Conservation (phyloP, 441 rosid genomes). For the Euphorbia schlechtendalii region DNA sequence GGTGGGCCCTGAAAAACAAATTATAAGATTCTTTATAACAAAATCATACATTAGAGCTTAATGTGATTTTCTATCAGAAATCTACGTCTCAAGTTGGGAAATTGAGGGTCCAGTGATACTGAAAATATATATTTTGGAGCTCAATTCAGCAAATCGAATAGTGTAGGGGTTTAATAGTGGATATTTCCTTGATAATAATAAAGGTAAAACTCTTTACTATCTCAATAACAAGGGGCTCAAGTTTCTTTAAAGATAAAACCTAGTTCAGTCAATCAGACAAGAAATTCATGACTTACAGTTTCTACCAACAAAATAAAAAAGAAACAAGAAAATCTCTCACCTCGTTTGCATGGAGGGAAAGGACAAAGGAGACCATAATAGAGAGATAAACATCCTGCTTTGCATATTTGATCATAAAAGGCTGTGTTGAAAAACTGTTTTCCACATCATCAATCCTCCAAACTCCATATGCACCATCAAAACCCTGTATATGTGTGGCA, state of each 20-base stretch:
- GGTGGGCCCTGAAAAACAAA: constrained; percentile 43
- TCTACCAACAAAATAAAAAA: background rate
- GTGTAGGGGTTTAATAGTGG: background rate
- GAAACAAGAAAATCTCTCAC: constrained; percentile 25
- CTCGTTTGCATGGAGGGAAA: constrained; percentile 47
- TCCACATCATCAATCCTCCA: constrained; percentile 80
- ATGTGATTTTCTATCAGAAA: too few species aligned
- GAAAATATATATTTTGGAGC: background rate
- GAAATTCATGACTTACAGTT: background rate
- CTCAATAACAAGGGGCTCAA: background rate
- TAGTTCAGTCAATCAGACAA: background rate
- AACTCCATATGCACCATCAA: constrained; percentile 49
- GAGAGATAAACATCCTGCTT: constrained; percentile 74
- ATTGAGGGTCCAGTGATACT: background rate
- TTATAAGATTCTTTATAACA: background rate
- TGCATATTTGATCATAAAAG: constrained; percentile 73
- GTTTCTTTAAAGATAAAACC: background rate
- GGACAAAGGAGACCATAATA: constrained; percentile 65
- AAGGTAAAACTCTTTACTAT: background rate
- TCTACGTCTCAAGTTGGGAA: background rate
- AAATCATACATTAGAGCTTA: background rate
- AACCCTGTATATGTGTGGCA: constrained; percentile 54
- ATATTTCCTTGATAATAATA: background rate
- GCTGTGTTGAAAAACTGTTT: constrained; percentile 76
- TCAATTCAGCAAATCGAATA: background rate